Conservation (phyloP, 169 alveolate species). For the Plasmodium gallinaceum region DNA sequence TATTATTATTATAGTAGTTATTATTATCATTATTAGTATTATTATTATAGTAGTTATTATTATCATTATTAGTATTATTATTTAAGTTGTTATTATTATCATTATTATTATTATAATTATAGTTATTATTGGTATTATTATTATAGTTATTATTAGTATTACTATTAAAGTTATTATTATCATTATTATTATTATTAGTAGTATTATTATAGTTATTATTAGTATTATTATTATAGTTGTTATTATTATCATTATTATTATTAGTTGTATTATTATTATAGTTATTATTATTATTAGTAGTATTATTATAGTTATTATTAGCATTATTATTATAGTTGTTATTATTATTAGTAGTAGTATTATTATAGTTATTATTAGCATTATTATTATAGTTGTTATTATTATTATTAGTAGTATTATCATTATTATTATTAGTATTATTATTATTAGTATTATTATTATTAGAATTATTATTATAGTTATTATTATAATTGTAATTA, state of each 20-base stretch:
- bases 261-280: too few relatives aligned
- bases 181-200: too few relatives aligned
- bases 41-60: background rate
- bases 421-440: too few relatives aligned
- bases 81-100: background rate
- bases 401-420: too few relatives aligned
- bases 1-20: background rate
- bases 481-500: background rate
- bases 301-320: slow-evolving; percentile 3
- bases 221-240: background rate
- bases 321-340: background rate
- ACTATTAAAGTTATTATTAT: too few relatives aligned
- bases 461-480: too few relatives aligned
- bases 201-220: too few relatives aligned
- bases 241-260: background rate
- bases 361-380: background rate
- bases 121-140: background rate
- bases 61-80: background rate
- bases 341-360: background rate
- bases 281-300: slow-evolving; percentile 15
- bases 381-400: too few relatives aligned
- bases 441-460: too few relatives aligned
- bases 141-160: background rate
- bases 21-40: background rate
- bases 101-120: background rate